Evolutionary conservation across 371 early-diverging fungal species (phyloP).

Genomic region (Mortierella sp.): DNA sequence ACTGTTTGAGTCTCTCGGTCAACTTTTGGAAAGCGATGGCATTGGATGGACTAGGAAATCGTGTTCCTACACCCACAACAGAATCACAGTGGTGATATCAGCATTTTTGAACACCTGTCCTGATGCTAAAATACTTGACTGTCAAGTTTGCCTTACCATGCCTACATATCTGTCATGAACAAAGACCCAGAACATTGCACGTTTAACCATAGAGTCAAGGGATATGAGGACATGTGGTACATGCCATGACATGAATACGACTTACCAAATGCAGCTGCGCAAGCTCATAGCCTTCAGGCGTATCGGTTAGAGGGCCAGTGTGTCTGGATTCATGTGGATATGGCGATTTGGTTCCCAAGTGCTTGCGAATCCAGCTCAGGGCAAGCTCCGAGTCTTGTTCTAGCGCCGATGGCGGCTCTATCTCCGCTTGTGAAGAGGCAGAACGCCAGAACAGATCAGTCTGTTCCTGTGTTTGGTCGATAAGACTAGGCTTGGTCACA

Average conservation of each 20-base stretch:
- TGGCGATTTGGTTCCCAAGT: constrained; percentile 42
- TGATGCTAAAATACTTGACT: not conserved
- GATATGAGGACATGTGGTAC: too few species aligned
- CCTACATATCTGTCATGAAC: constrained; percentile 15
- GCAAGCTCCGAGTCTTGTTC: not conserved
- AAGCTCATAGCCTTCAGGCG: constrained; percentile 41
- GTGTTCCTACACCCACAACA: constrained; percentile 39
- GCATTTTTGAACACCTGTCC: too few species aligned
- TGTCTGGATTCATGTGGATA: constrained; percentile 42
- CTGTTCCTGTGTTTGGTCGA: too few species aligned
- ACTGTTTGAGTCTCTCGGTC: constrained; percentile 12
- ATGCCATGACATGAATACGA: not conserved
- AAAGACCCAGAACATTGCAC: not conserved
- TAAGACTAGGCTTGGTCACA: too few species aligned
- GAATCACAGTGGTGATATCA: too few species aligned
- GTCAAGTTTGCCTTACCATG: constrained; percentile 29
- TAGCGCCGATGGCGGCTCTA: too few species aligned
- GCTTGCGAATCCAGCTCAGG: constrained; percentile 23
- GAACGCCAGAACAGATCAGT: not conserved
- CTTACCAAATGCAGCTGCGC: constrained; percentile 45
- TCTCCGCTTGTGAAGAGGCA: not conserved
- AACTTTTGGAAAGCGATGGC: constrained; percentile 5
- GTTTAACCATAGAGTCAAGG: not conserved
- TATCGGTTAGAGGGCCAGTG: constrained; percentile 16
- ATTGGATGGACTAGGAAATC: constrained; percentile 31